Conservation (phyloP, 192 early-diverging fungal genomes). For the Rhizoclosmatium globosum region DNA sequence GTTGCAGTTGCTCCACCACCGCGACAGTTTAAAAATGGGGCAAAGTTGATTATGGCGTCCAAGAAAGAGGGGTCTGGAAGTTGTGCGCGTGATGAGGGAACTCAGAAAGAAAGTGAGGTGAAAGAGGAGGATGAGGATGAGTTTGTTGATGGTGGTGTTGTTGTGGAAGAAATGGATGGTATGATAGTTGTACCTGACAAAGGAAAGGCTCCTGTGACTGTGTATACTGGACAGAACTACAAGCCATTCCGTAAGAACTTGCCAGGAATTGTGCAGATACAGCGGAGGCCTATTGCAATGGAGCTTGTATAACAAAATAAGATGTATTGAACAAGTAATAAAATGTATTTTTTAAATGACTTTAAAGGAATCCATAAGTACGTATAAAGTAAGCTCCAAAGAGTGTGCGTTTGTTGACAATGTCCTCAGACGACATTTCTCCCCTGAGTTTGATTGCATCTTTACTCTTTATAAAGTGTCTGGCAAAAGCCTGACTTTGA, state of each 20-base stretch:
- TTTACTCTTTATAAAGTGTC: slow-evolving; percentile 6
- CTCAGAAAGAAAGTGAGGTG: background rate
- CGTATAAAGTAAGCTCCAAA: slow-evolving; percentile 22
- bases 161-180: background rate
- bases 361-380: slow-evolving; percentile 23
- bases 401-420: background rate
- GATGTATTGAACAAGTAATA: background rate
- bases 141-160: background rate
- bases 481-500: slow-evolving; percentile 13
- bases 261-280: background rate
- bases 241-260: slow-evolving; percentile 17
- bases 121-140: background rate
- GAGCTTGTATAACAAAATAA: background rate
- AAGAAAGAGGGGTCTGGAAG: background rate
- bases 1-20: background rate
- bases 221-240: background rate
- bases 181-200: slow-evolving; percentile 1
- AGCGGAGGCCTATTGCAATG: slow-evolving; percentile 12
- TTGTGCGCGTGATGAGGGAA: background rate
- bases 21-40: slow-evolving; percentile 2
- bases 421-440: slow-evolving; percentile 16
- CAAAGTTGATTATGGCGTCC: background rate
- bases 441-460: slow-evolving; percentile 10
- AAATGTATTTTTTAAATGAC: slow-evolving; percentile 5
- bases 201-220: background rate